These are phyloP conservation scores for Seminavis robusta DNA, from an alignment of 108 stramenopile species.

Conservation along the genomic window DNA sequence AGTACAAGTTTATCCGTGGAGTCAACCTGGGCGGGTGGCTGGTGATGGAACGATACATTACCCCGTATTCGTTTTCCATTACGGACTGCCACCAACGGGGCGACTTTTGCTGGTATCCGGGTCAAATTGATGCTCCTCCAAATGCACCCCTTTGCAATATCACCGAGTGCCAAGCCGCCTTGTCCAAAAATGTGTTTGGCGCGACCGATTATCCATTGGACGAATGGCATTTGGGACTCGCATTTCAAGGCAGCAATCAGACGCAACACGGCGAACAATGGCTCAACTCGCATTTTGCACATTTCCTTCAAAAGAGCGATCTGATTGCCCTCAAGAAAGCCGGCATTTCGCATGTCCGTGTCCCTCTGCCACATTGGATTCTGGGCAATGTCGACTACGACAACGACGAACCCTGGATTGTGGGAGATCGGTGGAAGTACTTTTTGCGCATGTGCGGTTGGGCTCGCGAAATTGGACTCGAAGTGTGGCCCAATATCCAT, in stretches of 20 bases:
- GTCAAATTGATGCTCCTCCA: constrained; percentile 41
- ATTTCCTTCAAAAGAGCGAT: constrained; percentile 56
- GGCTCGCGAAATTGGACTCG: constrained; percentile 39
- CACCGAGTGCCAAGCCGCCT: constrained; percentile 22
- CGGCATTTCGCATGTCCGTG: constrained; percentile 59
- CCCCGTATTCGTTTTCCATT: constrained; percentile 60
- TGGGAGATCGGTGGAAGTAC: constrained; percentile 50
- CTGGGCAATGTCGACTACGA: constrained; percentile 12
- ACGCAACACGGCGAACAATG: constrained; percentile 31
- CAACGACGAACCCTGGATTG: constrained; percentile 45
- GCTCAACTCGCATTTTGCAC: constrained; percentile 56
- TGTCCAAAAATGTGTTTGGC: constrained; percentile 2
- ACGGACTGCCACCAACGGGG: constrained; percentile 38
- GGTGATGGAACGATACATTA: constrained; percentile 63
- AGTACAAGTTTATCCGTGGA: constrained; percentile 55
- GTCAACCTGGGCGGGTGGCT: constrained; percentile 75
- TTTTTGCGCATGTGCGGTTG: constrained; percentile 52
- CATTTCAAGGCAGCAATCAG: constrained; percentile 27
- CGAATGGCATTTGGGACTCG: constrained; percentile 27
- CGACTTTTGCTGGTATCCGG: constrained; percentile 45
- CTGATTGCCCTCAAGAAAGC: constrained; percentile 27
- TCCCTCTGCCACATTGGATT: constrained; percentile 72
- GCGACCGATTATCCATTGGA: constrained; percentile 37
- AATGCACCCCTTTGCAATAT: not conserved
- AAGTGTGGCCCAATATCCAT: constrained; percentile 72